Base-by-base conservation (phyloP, 495 filamentous ascomycete species). In the Podospora pseudopauciseta region DNA sequence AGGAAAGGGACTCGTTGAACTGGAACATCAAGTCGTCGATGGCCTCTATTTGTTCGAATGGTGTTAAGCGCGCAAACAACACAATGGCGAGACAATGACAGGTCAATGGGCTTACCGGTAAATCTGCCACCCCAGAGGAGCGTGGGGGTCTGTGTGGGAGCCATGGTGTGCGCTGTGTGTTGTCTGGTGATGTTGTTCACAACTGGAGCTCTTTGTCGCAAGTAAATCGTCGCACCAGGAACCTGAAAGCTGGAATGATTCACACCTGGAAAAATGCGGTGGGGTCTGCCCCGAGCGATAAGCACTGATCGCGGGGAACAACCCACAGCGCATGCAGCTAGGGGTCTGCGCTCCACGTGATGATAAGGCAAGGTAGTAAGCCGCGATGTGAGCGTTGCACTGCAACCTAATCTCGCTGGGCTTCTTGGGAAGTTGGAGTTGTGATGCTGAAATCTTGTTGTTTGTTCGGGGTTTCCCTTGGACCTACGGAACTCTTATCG, bases 1-100 rank as follows among this genome's bases (percentile, higher is more conserved):
- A 92, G 80, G 88, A 86, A 66, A 94, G 88, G n/a, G 89, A 91
- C 78, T 89, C 86, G 82, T 97, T 97, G 84, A 96, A 97, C 70
- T 88, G 81, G 62, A 89, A 87, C 92, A 97, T 96, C 60, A 97
- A 83, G 59, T 92, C 91, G 81, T 97, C 92, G 70, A 95, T 88
- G 73, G 89, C 87, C 82, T 92, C 91, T 86, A 64, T 58, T 58
- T 26, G 39, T 49, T 49, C 19, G 63, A 60, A 30, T 65, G 44
- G 56, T 27, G 72, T 70, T 65, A 68, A 6, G 55, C 6, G 5
- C 6, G 15, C n/a, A 20, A 58, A 19, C 55, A 58, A 23, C 54
- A 39, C 34, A 39, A 39, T 11, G 67, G 61, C 19, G 16, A 54
- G 30, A 5, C 30, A 23, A 54, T 23, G 28, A 7, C 32, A 16